Conservation (phyloP, 2,329 filamentous ascomycete genomes). For the Penicillium sp. region DNA sequence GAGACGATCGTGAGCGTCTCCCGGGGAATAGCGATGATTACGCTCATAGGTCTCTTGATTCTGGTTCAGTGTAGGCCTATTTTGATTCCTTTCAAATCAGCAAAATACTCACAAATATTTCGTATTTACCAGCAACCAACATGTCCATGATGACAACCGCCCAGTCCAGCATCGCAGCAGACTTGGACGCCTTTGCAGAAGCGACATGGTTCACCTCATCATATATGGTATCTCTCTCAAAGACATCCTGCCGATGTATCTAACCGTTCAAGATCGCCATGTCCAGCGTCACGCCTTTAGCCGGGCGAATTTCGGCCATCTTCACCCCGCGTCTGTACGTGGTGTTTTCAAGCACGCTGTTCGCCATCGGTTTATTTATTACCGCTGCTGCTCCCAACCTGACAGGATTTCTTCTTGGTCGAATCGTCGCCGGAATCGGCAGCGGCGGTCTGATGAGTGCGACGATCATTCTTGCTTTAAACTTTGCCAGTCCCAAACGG, state of each 20-base stretch:
- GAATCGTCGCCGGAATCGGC: slow-evolving; percentile 62
- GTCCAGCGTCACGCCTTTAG: slow-evolving; percentile 59
- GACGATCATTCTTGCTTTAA: slow-evolving; percentile 68
- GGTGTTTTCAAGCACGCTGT: slow-evolving; percentile 53
- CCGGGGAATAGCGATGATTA: slow-evolving; percentile 13
- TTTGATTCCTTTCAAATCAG: neutral
- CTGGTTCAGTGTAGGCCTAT: slow-evolving; percentile 23
- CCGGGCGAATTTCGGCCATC: slow-evolving; percentile 65
- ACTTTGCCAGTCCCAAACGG: slow-evolving; percentile 60
- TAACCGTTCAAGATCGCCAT: slow-evolving; percentile 45
- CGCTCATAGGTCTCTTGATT: slow-evolving; percentile 24
- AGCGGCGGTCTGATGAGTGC: slow-evolving; percentile 67
- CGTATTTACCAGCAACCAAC: slow-evolving; percentile 55
- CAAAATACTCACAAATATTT: slow-evolving; percentile 1
- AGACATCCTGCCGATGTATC: neutral
- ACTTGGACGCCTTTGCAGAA: slow-evolving; percentile 66
- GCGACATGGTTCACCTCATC: slow-evolving; percentile 76
- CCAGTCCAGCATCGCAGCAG: slow-evolving; percentile 68
- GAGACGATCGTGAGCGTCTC: slow-evolving; percentile 3
- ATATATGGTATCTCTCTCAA: slow-evolving; percentile 51
- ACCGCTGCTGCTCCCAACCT: slow-evolving; percentile 58
- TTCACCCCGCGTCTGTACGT: slow-evolving; percentile 65
- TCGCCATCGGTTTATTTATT: slow-evolving; percentile 59
- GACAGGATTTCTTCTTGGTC: slow-evolving; percentile 59
- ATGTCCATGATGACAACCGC: slow-evolving; percentile 77